These are phyloP conservation scores for Olyra latifolia DNA, from an alignment of 176 grass and related monocot genomes.

Conservation along the genomic window DNA sequence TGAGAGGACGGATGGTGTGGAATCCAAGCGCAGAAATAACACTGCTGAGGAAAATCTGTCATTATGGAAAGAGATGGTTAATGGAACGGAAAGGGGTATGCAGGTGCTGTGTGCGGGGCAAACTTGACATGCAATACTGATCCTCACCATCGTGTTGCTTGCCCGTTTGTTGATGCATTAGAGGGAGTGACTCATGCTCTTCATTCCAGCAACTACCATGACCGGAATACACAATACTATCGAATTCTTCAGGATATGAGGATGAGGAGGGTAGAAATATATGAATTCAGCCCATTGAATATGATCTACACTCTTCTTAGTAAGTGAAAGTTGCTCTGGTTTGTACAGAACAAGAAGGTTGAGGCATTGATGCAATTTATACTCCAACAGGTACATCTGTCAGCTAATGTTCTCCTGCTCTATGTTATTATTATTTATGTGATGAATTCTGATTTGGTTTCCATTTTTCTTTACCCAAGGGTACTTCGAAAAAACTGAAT, in stretches of 20 bases:
- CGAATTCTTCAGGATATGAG: conserved; percentile 76
- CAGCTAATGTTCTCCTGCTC: neutral
- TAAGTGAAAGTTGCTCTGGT: conserved; percentile 90
- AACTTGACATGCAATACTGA: conserved; percentile 70
- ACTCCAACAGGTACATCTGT: conserved; percentile 68
- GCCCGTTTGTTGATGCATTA: conserved; percentile 74
- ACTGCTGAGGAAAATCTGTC: conserved; percentile 59
- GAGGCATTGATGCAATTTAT: conserved; percentile 92
- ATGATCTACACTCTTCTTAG: conserved; percentile 91
- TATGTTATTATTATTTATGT: neutral
- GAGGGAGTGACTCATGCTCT: conserved; percentile 80
- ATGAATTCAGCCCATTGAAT: conserved; percentile 83
- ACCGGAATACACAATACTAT: conserved; percentile 84
- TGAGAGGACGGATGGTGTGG: conserved; percentile 89
- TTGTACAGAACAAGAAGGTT: conserved; percentile 85
- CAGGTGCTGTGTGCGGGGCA: conserved; percentile 78
- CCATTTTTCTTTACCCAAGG: conserved; percentile 37
- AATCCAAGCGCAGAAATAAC: conserved; percentile 71
- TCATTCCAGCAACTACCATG: conserved; percentile 84
- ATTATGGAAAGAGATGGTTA: conserved; percentile 82
- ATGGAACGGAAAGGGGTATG: conserved; percentile 60
- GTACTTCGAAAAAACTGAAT: conserved; percentile 95
- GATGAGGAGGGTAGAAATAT: conserved; percentile 66
- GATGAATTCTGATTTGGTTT: neutral
- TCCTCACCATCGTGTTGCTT: conserved; percentile 74